Evolutionary conservation across 2,329 filamentous ascomycete genomes (phyloP).

Genomic region (Paraphoma chrysanthemicola): DNA sequence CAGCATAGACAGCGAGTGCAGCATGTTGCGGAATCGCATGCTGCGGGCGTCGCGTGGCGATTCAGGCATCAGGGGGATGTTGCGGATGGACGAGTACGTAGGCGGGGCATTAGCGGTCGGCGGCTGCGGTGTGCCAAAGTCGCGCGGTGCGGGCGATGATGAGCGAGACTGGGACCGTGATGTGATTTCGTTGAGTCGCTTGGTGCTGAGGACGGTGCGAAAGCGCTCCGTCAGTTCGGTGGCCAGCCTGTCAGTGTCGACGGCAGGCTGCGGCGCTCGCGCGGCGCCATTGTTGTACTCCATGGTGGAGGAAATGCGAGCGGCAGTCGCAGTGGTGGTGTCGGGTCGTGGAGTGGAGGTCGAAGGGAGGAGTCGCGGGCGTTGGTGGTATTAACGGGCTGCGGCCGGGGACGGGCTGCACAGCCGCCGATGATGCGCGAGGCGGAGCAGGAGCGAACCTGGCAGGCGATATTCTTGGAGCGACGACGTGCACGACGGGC

Average conservation of each 20-base stretch:
- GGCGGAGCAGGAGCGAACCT: constrained; percentile 2
- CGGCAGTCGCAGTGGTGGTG: constrained; percentile 18
- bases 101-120: constrained; percentile 54
- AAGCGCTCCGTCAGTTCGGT: constrained; percentile 82
- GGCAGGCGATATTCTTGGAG: constrained; percentile 3
- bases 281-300: constrained; percentile 40
- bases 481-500: background rate
- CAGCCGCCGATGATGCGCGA: constrained; percentile 9
- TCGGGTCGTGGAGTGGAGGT: constrained; percentile 10
- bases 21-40: constrained; percentile 68
- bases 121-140: constrained; percentile 53
- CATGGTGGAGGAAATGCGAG: constrained; percentile 36
- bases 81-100: constrained; percentile 67
- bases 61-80: constrained; percentile 74
- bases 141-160: constrained; percentile 62
- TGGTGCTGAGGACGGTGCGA: constrained; percentile 84
- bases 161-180: constrained; percentile 64
- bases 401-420: constrained; percentile 6
- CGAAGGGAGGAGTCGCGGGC: constrained; percentile 16
- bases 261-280: constrained; percentile 29
- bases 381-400: constrained; percentile 5
- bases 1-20: constrained; percentile 84
- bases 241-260: constrained; percentile 58
- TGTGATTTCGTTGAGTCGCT: constrained; percentile 83
- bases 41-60: constrained; percentile 66